These are phyloP conservation scores for Acrocalymma vagum DNA, from an alignment of 2,329 filamentous ascomycete species.

Conservation along the genomic window DNA sequence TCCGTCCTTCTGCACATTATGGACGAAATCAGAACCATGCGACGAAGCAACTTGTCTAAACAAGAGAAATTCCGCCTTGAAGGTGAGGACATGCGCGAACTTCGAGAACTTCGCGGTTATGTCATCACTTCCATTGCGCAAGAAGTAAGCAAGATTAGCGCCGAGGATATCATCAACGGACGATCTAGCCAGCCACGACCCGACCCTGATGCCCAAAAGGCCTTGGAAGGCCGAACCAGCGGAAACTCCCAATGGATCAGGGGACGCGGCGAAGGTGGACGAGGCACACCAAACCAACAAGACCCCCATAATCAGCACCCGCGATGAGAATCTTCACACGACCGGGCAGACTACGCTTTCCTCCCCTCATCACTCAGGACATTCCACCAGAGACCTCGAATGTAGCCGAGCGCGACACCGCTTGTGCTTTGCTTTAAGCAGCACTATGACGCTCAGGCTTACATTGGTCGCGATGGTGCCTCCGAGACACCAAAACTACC, in stretches of 20 bases:
- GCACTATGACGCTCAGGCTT: conserved; percentile 20
- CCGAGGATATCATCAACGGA: conserved; percentile 50
- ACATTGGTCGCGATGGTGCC: conserved; percentile 19
- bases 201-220: conserved; percentile 58
- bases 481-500: too few relatives aligned
- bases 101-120: conserved; percentile 76
- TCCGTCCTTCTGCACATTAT: conserved; percentile 91
- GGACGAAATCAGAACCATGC: conserved; percentile 86
- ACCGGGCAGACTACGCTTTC: conserved; percentile 5
- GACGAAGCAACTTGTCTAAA: conserved; percentile 85
- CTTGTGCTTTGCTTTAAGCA: conserved; percentile 17
- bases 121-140: conserved; percentile 78
- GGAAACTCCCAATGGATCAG: conserved; percentile 49
- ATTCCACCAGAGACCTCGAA: conserved; percentile 14
- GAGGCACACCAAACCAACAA: conserved; percentile 44
- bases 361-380: conserved; percentile 13
- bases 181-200: conserved; percentile 33
- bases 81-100: conserved; percentile 80
- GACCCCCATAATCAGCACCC: conserved; percentile 48
- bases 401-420: conserved; percentile 16
- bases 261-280: conserved; percentile 45
- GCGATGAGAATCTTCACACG: conserved; percentile 32
- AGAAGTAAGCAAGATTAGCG: conserved; percentile 74
- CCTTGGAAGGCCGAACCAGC: conserved; percentile 54
- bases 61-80: conserved; percentile 82